Evolutionary conservation across 192 early-diverging fungal species (phyloP).

Genomic region (Lunasporangiospora selenospora): DNA sequence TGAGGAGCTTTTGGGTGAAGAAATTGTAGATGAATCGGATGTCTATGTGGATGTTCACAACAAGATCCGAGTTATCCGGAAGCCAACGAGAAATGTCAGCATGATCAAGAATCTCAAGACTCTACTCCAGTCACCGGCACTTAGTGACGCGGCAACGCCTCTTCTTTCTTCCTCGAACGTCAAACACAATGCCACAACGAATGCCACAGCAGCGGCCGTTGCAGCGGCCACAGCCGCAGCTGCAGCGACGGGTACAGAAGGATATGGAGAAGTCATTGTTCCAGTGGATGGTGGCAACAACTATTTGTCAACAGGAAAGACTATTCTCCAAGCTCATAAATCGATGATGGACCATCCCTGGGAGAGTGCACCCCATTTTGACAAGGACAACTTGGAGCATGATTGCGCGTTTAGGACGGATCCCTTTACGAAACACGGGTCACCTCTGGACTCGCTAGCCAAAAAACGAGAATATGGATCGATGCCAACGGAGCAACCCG

Average conservation of each 20-base stretch:
- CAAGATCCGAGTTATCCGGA: slow-evolving; percentile 58
- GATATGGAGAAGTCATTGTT: background rate
- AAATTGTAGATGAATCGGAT: slow-evolving; percentile 82
- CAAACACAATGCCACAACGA: too few species aligned
- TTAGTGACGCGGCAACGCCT: slow-evolving; percentile 3
- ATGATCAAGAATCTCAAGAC: slow-evolving; percentile 24
- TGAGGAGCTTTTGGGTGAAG: slow-evolving; percentile 84
- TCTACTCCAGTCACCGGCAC: slow-evolving; percentile 3
- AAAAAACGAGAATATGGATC: too few species aligned
- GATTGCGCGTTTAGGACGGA: slow-evolving; percentile 17
- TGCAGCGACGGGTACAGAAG: background rate
- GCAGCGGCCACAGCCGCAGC: background rate
- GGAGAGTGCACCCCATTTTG: background rate
- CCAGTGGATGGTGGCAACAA: background rate
- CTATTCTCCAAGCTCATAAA: slow-evolving; percentile 8
- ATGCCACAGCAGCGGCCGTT: too few species aligned
- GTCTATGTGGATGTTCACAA: slow-evolving; percentile 54
- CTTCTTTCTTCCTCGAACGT: too few species aligned
- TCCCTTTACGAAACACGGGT: background rate
- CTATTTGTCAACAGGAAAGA: slow-evolving; percentile 7
- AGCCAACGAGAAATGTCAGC: slow-evolving; percentile 18
- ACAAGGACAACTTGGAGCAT: background rate
- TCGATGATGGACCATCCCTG: background rate
- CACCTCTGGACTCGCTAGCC: background rate
- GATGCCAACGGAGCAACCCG: too few species aligned